Evolutionary conservation across 495 filamentous ascomycete genomes (phyloP).

Genomic region (Lasiosphaeris hirsuta): DNA sequence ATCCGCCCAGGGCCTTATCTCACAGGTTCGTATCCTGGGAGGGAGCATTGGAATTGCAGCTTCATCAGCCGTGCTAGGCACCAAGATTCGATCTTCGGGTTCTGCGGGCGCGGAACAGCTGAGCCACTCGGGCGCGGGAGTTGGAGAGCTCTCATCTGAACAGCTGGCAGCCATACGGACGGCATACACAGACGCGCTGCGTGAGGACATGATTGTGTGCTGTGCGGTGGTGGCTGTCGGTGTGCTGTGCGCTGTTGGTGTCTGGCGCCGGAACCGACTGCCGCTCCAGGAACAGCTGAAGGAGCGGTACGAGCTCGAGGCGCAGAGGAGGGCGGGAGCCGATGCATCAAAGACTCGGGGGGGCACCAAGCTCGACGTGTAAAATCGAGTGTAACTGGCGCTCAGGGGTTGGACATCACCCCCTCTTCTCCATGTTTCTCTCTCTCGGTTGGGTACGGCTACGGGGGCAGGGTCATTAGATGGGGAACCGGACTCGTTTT

Average conservation of each 20-base stretch:
- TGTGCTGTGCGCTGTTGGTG: conserved; percentile 27
- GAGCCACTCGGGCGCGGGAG: conserved; percentile 15
- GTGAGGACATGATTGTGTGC: conserved; percentile 38
- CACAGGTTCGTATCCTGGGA: conserved; percentile 50
- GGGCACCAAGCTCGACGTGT: neutral
- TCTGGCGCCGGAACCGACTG: conserved; percentile 27
- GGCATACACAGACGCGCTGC: conserved; percentile 38
- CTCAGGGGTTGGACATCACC: too few relatives aligned
- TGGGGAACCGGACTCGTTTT: too few relatives aligned
- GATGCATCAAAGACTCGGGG: neutral
- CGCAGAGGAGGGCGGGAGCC: conserved; percentile 14
- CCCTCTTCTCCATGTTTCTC: too few relatives aligned
- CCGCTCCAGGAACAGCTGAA: conserved; percentile 22
- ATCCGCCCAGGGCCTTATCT: conserved; percentile 49
- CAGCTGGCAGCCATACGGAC: conserved; percentile 20
- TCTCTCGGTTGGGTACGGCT: too few relatives aligned
- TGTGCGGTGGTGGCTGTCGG: conserved; percentile 32
- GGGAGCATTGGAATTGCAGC: conserved; percentile 53
- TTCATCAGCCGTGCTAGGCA: conserved; percentile 43
- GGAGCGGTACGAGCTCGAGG: conserved; percentile 10
- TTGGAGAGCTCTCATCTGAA: conserved; percentile 2
- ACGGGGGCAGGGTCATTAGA: too few relatives aligned
- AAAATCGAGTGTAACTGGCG: neutral
- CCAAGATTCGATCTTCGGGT: conserved; percentile 22
- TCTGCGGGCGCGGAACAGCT: conserved; percentile 21